Evolutionary conservation across 345 rosid genomes (phyloP), one percentile per base, ranked within the genome.

Genomic region (Eucalyptus microcorys): DNA sequence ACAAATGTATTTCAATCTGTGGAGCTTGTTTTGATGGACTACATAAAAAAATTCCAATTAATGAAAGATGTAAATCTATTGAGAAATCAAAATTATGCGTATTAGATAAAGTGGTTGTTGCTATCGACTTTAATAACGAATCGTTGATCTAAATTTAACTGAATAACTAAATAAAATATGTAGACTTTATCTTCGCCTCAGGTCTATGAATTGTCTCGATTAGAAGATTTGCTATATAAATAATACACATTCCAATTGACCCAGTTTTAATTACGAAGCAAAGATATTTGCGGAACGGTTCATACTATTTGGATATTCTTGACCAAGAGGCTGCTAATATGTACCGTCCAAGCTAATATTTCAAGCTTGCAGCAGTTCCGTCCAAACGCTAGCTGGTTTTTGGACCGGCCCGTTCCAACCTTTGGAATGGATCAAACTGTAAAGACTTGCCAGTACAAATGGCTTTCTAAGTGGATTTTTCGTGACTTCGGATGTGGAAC

Each of bases 261-360:
- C 14, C 15, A 2, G 1, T 5, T 48, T 1, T 48, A 48, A 2
- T 48, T 48, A 11, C 7, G 2, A 48, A 48, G 14, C 49, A 48
- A 48, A 48, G 14, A 48, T 48, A 48, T 4, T 15, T 2, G 3
- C 0, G 14, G 49, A 12, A 48, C 4, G 0, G 14, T 48, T 48
- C 49, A 1, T 48, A 48, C 2, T 48, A 48, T 48, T 48, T 10
- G 14, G 49, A 48, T 48, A 10, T 10, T 50, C 22, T 10, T 1
- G 4, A 48, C 49, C 49, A 57, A 57, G n/a, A 57, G 64, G 64
- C n/a, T 57, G 64, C n/a, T 26, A 5, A 26, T 57, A 5, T 2
- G 30, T 5, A 57, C 64, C 30, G 64, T 57, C 30, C 32, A 61
- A 47, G 86, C 71, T 24, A 55, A 55, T 42, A 55, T 55, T 10